Evolutionary conservation across 2,329 filamentous ascomycete species (phyloP), one percentile per base, ranked within the genome.

Genomic region (Esteya vermicola): DNA sequence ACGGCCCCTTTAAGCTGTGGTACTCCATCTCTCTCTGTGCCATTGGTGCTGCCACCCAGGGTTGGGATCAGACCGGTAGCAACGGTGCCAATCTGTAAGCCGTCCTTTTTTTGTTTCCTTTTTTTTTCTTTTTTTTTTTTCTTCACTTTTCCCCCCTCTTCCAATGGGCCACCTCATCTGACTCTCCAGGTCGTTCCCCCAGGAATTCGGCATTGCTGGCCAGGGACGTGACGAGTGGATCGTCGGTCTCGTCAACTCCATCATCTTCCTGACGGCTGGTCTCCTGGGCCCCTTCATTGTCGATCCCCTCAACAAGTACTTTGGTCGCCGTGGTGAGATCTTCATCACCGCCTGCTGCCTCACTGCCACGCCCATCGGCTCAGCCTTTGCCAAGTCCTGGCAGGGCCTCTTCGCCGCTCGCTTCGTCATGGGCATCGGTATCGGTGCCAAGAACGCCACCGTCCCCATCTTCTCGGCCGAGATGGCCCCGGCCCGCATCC

Each of bases 381-480:
- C 70, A 36, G 81, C 72, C 0, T 82, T 85, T 48, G 73, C 76
- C 40, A 72, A 80, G 43, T 76, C 69, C 0, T 89, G 82, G 81
- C 67, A 65, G 54, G 71, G 83, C 50, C 70, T 86, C 47, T 68
- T 91, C 45, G 65, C 73, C 33, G 78, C 76, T 35, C 75, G 85
- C 28, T 70, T 89, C 44, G 64, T 81, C 12, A 69, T 89, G 46
- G 85, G 85, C 10, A 72, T 91, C 34, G 82, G 79, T 1, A 84
- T 86, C 61, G 82, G 82, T 20, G 69, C 78, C 14, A 86, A 86
- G 53, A 75, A 51, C 20, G 54, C 33, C 64, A 65, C 67, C 36
- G 79, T 85, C 2, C 82, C 82, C 0, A 77, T 88, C 23, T 88
- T 82, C 50, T 77, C 80, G 0, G 81, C 82, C 2, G 82, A 86